phyloP scores from a whole-genome alignment of 257 asterid species.

The Solanum bukasovii region DNA sequence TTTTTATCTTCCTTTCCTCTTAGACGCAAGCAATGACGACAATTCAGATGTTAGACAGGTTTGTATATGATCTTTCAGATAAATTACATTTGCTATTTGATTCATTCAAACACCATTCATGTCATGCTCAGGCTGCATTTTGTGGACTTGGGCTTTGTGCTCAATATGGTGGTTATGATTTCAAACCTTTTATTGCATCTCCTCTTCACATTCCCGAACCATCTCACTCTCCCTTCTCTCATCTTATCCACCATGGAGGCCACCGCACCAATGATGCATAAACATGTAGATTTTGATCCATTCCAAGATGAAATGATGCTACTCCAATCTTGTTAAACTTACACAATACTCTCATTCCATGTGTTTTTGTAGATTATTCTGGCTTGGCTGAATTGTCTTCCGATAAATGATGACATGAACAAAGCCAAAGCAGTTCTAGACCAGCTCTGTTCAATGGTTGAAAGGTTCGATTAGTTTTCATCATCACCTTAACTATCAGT shows the following conservation, averaged over 20 bases:
- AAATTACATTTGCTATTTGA: background rate
- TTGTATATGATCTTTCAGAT: background rate
- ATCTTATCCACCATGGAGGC: too few species aligned
- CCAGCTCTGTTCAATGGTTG: slow-evolving; percentile 92
- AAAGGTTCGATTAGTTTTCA: slow-evolving; percentile 33
- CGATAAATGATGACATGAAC: slow-evolving; percentile 65
- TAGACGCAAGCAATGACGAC: slow-evolving; percentile 89
- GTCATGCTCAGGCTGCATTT: slow-evolving; percentile 64
- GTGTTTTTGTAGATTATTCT: slow-evolving; percentile 52
- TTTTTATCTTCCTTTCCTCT: slow-evolving; percentile 75
- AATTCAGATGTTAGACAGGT: slow-evolving; percentile 88
- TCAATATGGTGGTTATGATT: slow-evolving; percentile 63
- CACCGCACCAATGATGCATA: too few species aligned
- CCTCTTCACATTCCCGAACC: too few species aligned
- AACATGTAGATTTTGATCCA: too few species aligned
- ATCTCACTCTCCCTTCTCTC: too few species aligned
- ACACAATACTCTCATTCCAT: background rate
- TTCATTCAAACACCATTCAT: background rate
- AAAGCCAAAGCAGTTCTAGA: slow-evolving; percentile 92
- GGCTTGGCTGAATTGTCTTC: slow-evolving; percentile 89
- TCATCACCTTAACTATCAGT: background rate
- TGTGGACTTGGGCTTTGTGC: slow-evolving; percentile 96
- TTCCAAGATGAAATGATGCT: too few species aligned
- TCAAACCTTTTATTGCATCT: slow-evolving; percentile 55
- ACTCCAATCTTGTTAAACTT: background rate